Evolutionary conservation across 495 filamentous ascomycete species (phyloP), one percentile per base, ranked within the genome.

Genomic region (Penicillium fimorum): DNA sequence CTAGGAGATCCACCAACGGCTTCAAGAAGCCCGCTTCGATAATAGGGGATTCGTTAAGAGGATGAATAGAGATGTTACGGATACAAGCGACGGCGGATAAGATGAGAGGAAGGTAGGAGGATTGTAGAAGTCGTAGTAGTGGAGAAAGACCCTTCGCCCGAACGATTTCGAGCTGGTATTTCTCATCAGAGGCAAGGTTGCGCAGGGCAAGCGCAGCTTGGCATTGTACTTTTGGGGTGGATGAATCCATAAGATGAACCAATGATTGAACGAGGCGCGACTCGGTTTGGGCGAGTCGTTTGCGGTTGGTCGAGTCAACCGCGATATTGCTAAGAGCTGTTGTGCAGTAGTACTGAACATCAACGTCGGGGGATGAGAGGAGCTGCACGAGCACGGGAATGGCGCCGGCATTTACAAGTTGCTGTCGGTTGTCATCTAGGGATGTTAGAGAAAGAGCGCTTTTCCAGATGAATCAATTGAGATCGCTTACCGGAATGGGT

Each of bases 341-440:
- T 33, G 94, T 98, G 77, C 94, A 98, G 74, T 98, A 98, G 73
- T 98, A 98, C 76, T 98, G 94, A 15, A 98, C 94, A 68, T 98
- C 94, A 52, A 96, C 91, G 67, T 98, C 94, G 20, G 85, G 71
- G 35, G 93, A 97, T 13, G 89, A 91, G 33, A 98, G 82, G 24
- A 98, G 82, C 61, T 96, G 91, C 47, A 98, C 94, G 13, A 98
- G 84, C 9, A 97, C 94, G 4, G 94, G 95, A 58, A 98, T 96
- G 10, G 94, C 95, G 50, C 92, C 92, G 46, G 94, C 95, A 56
- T 94, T 93, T 47, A 98, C 94, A 27, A 98, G 85, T 71, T 97
- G 91, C 76, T 96, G 91, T 53, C 94, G 85, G 69, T 98, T 98
- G 68, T 97, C 94, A 73, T 97, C 94, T 96, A 58, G 8, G n/a